These are phyloP conservation scores for Aspergillus flavus DNA, from an alignment of 2,329 filamentous ascomycete genomes.

Conservation along the genomic window DNA sequence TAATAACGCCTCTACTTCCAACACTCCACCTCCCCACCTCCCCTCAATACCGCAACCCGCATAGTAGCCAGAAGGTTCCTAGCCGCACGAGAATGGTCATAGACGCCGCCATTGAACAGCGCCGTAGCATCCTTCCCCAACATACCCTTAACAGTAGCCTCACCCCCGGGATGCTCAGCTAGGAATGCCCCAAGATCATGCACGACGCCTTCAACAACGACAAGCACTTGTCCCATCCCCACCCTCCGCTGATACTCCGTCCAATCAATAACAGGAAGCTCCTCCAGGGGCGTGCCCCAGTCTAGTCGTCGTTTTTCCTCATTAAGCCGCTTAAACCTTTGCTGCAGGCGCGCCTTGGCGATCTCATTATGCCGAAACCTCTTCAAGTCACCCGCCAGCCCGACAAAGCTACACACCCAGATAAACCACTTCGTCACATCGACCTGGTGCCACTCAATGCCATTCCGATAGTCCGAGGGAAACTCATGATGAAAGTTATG, in stretches of 20 bases:
- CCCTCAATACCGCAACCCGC: conserved; percentile 1
- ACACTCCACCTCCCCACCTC: conserved; percentile 1
- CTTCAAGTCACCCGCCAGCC: conserved; percentile 3
- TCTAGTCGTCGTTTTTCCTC: not conserved
- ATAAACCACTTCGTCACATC: conserved; percentile 11
- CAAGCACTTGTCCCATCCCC: not conserved
- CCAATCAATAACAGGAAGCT: conserved; percentile 8
- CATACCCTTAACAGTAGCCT: not conserved
- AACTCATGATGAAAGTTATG: conserved; percentile 13
- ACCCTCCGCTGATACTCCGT: conserved; percentile 1
- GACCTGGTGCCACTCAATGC: conserved; percentile 1
- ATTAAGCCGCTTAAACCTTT: not conserved
- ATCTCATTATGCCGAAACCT: conserved; percentile 6
- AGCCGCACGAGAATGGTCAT: conserved; percentile 2
- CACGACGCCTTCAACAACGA: not conserved
- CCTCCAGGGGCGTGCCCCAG: not conserved
- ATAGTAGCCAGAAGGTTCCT: conserved; percentile 1
- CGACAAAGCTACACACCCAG: not conserved
- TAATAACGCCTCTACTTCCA: not conserved
- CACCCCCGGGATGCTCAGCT: not conserved
- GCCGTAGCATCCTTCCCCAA: conserved; percentile 6
- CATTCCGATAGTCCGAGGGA: conserved; percentile 13
- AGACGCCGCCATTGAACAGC: conserved; percentile 2
- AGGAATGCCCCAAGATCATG: conserved; percentile 1
- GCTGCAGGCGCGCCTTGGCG: not conserved